Percentiles rank a stretch among this genome's conserved stretches.
Evolutionary conservation across 768 basidiomycete genomes (phyloP).

Genomic region (Termitomyces sp.): DNA sequence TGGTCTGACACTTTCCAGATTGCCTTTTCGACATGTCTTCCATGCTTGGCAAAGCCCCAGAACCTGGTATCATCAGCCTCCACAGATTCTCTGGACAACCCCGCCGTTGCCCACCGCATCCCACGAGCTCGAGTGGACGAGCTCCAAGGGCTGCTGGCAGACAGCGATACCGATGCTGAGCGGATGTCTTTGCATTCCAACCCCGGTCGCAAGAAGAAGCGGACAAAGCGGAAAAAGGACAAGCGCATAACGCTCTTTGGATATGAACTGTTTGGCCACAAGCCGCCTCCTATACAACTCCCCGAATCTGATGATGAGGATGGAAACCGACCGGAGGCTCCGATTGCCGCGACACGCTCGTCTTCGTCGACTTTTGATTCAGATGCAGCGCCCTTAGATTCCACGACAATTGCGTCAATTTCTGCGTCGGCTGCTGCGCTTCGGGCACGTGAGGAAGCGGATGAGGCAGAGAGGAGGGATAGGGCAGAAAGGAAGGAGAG

Average conservation of each 20-base stretch:
- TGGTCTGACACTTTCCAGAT: constrained; percentile 60
- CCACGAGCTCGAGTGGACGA: constrained; percentile 32
- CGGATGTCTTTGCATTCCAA: constrained; percentile 66
- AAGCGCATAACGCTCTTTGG: constrained; percentile 57
- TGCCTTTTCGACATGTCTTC: constrained; percentile 53
- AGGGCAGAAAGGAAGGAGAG: constrained; percentile 48
- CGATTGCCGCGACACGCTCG: constrained; percentile 14
- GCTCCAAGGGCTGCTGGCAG: constrained; percentile 34
- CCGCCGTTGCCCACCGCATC: constrained; percentile 27
- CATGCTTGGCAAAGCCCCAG: constrained; percentile 40
- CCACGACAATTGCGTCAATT: constrained; percentile 48
- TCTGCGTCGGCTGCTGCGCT: constrained; percentile 37
- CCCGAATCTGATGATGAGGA: constrained; percentile 49
- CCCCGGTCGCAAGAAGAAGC: constrained; percentile 26
- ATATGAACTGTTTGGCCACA: constrained; percentile 59
- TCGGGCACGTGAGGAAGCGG: constrained; percentile 32
- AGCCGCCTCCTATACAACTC: constrained; percentile 45
- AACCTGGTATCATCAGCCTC: constrained; percentile 14
- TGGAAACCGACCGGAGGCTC: constrained; percentile 10
- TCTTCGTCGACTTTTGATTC: constrained; percentile 51
- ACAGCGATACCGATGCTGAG: constrained; percentile 50
- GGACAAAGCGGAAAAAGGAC: constrained; percentile 25
- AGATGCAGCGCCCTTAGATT: constrained; percentile 63
- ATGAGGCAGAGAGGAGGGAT: constrained; percentile 34
- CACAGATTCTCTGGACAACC: constrained; percentile 18